These are phyloP conservation scores for Wickerhamiella alocasiicola DNA, from an alignment of 805 yeast genomes.

Conservation along the genomic window DNA sequence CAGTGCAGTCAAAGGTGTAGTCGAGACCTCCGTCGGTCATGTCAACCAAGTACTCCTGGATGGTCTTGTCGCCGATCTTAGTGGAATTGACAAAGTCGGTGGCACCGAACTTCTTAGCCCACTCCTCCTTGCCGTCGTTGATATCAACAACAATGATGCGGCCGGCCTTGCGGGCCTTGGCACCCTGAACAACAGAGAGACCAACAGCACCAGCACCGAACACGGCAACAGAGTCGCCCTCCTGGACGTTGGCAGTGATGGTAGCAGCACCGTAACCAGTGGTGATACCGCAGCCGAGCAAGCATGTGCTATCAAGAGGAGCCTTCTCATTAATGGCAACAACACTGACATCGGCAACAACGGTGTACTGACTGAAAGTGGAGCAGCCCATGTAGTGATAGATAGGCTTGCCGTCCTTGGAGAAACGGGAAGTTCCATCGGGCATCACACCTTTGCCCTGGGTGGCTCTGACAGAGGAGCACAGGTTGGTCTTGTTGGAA, in stretches of 20 bases:
- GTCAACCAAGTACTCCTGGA: constrained; percentile 64
- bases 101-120: constrained; percentile 88
- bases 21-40: constrained; percentile 97
- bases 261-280: constrained; percentile 98
- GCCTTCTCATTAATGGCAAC: constrained; percentile 83
- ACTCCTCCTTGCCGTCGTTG: constrained; percentile 68
- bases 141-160: constrained; percentile 74
- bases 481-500: constrained; percentile 91
- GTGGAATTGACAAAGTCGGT: constrained; percentile 87
- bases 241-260: constrained; percentile 79
- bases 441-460: constrained; percentile 99
- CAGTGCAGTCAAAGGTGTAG: constrained; percentile 95
- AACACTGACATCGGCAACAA: constrained; percentile 92
- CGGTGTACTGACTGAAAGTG: constrained; percentile 93
- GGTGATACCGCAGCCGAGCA: constrained; percentile 96
- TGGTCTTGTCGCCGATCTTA: constrained; percentile 54
- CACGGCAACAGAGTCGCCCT: constrained; percentile 89
- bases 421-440: constrained; percentile 90
- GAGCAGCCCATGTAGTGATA: constrained; percentile 98
- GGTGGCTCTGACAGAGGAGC: constrained; percentile 91
- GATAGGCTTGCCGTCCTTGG: constrained; percentile 60
- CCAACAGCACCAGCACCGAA: constrained; percentile 99
- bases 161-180: constrained; percentile 66
- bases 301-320: constrained; percentile 72
- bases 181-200: constrained; percentile 91